Evolutionary conservation across 202 grass and related monocot species (phyloP), one percentile per base, ranked within the genome.

Genomic region (Sporobolus alterniflorus): DNA sequence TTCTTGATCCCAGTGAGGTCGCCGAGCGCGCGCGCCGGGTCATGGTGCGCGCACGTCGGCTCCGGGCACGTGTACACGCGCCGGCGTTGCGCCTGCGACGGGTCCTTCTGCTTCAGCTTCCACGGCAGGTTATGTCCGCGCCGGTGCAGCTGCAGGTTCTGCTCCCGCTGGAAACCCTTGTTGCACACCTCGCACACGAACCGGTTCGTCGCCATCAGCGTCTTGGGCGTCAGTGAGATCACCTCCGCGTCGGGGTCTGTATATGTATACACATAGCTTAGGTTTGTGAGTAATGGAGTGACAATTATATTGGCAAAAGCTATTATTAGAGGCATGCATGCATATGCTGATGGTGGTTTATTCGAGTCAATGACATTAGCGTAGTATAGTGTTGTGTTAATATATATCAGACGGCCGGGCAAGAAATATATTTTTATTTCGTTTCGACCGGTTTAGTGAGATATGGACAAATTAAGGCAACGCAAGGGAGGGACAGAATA

Each of bases 1-100:
- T 98, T 98, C 82, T 98, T 98, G 91, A 98, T 94, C 15, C 96
- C 96, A 2, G 96, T 98, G 13, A 98, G 89, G 85, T 98, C 96
- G 42, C 96, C 96, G 13, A 98, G 92, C 69, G 96, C 93, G 39
- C 96, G 93, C 4, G 96, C 62, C 9, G 96, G 96, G 77, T 98
- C 93, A 76, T 98, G 96, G 82, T 98, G 96, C 33, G 93, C 96
- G 64, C 96, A 98, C 25, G 90, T 95, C 73, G 89, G 87, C 89
- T 98, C 96, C 15, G 96, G 96, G 82, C 96, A 98, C 17, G 95
- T 89, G 89, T 98, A 98, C 71, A 96, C 94, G 3, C 86, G 76
- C 12, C 90, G 92, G 6, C 92, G 90, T 56, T 55, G 82, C 40
- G 54, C 87, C 71, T 93, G 86, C 50, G 63, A 20, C 20, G 88